Conservation (phyloP, 352 stramenopile species). For the Phytophthora pisi region DNA sequence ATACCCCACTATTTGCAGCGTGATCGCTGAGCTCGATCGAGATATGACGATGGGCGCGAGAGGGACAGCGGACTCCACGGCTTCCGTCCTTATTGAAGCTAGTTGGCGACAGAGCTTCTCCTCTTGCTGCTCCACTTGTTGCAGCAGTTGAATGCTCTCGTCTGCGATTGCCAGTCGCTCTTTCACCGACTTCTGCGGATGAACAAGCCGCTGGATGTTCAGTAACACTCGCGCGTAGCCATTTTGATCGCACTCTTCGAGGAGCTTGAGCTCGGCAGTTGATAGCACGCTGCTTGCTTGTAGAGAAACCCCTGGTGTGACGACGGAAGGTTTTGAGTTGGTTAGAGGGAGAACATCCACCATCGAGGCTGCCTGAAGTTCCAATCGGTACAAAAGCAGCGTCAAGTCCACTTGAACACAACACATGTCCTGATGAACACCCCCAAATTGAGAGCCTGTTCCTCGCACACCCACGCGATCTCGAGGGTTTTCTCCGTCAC, state of each 20-base stretch:
- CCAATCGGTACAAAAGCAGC: constrained; percentile 57
- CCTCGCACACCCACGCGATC: constrained; percentile 51
- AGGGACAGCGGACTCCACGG: constrained; percentile 26
- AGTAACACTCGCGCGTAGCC: constrained; percentile 51
- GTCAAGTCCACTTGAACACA: constrained; percentile 62
- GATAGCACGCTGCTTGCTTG: constrained; percentile 9
- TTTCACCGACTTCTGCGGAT: constrained; percentile 19
- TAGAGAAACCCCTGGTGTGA: neutral
- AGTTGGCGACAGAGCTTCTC: constrained; percentile 40
- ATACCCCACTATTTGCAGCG: constrained; percentile 51
- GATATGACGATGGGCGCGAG: constrained; percentile 54
- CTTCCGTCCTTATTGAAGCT: neutral
- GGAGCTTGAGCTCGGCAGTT: constrained; percentile 37
- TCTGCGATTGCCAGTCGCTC: constrained; percentile 28
- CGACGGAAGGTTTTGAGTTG: constrained; percentile 5
- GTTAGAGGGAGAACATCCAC: constrained; percentile 35
- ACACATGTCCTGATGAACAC: constrained; percentile 55
- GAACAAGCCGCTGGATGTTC: constrained; percentile 48
- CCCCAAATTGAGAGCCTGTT: constrained; percentile 61
- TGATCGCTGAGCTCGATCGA: constrained; percentile 60
- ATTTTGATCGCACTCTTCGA: constrained; percentile 60
- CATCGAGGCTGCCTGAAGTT: constrained; percentile 53
- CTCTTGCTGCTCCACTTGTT: constrained; percentile 48
- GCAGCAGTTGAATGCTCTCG: constrained; percentile 53
- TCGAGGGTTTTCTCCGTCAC: constrained; percentile 18